Percentiles rank a stretch among this genome's conserved stretches.
phyloP scores from a whole-genome alignment of 371 early-diverging fungal genomes.

The Rhizopus delemar region DNA sequence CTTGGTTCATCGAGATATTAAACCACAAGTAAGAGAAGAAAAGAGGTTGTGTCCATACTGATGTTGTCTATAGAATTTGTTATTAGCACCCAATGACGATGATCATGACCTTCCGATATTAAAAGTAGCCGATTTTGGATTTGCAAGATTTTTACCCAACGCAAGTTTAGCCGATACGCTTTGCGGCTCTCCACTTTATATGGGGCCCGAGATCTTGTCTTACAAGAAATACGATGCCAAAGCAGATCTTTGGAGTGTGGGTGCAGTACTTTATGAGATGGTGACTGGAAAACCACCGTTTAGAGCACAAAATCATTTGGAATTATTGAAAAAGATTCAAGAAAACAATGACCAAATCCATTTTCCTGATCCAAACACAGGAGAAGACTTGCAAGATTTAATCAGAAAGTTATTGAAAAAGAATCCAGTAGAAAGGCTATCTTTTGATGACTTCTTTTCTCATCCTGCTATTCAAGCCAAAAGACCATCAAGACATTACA shows the following conservation, averaged over 20 bases:
- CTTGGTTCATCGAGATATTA: conserved; percentile 96
- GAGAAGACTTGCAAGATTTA: conserved; percentile 79
- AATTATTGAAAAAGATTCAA: conserved; percentile 86
- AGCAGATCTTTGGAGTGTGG: conserved; percentile 97
- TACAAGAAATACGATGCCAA: conserved; percentile 92
- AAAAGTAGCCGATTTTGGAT: conserved; percentile 97
- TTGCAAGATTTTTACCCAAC: conserved; percentile 84
- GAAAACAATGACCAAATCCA: conserved; percentile 74
- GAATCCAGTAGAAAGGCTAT: conserved; percentile 83
- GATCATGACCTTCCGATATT: conserved; percentile 66
- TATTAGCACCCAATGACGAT: conserved; percentile 55
- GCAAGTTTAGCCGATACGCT: conserved; percentile 90
- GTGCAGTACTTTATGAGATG: conserved; percentile 94
- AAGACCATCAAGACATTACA: not conserved
- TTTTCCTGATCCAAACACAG: conserved; percentile 76
- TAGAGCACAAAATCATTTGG: conserved; percentile 90
- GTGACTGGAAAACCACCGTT: conserved; percentile 89
- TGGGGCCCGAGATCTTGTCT: conserved; percentile 95
- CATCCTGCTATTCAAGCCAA: conserved; percentile 66
- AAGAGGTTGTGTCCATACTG: conserved; percentile 28
- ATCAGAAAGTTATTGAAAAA: conserved; percentile 80
- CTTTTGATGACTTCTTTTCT: conserved; percentile 90
- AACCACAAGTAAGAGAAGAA: conserved; percentile 76
- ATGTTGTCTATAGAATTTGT: conserved; percentile 65
- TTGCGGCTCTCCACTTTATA: conserved; percentile 95